These are phyloP conservation scores for Periconia macrospinosa DNA, from an alignment of 2,329 filamentous ascomycete genomes.

Conservation along the genomic window DNA sequence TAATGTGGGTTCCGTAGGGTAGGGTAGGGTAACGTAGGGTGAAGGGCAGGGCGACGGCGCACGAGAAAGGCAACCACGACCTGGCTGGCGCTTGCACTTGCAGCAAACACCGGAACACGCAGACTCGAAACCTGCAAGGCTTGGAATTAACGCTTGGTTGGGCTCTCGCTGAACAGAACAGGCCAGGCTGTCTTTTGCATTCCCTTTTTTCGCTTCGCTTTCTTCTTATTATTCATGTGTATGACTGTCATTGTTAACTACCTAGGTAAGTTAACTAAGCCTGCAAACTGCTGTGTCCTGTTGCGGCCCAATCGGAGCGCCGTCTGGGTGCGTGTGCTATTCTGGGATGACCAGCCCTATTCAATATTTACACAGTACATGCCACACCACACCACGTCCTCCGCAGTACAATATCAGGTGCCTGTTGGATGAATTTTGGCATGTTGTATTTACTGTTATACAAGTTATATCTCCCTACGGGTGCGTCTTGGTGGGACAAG, in stretches of 20 bases:
- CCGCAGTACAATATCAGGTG: too few species aligned
- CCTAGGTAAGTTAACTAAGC: too few species aligned
- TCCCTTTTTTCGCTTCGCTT: background rate
- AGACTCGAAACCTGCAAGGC: background rate
- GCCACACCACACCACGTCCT: background rate
- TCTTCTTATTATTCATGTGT: too few species aligned
- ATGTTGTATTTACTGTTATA: too few species aligned
- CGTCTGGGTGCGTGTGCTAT: background rate
- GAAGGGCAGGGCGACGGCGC: background rate
- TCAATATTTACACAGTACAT: too few species aligned
- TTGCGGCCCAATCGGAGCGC: constrained; percentile 1
- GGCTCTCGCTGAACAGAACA: background rate
- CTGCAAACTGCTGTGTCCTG: background rate
- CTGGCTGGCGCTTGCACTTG: background rate
- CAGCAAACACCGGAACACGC: too few species aligned
- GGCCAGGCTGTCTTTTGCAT: background rate
- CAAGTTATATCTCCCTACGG: too few species aligned
- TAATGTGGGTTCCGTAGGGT: background rate
- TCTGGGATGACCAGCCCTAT: background rate
- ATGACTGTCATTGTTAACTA: background rate
- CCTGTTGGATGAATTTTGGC: too few species aligned
- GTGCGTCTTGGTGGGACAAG: too few species aligned
- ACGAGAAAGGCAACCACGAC: background rate
- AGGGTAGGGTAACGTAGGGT: too few species aligned
- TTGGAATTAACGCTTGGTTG: background rate